These are phyloP conservation scores for Casuarina glauca DNA, from an alignment of 306 rosid species.

Conservation along the genomic window DNA sequence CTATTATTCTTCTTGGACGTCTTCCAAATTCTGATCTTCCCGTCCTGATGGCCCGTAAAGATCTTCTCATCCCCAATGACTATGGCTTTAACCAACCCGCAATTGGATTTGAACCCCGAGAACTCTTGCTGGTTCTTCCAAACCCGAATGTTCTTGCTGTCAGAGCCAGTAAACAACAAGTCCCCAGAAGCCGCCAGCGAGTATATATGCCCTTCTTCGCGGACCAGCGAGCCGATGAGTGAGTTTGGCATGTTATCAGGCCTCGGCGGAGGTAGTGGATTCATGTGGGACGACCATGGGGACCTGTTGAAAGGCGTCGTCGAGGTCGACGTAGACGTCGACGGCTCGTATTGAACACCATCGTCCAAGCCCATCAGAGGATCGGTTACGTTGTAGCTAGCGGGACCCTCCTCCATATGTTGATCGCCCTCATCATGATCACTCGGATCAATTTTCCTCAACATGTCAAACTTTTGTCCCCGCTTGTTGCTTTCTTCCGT, in stretches of 20 bases:
- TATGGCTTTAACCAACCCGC: constrained; percentile 82
- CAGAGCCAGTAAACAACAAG: constrained; percentile 79
- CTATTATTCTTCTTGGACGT: constrained; percentile 38
- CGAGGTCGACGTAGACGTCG: constrained; percentile 27
- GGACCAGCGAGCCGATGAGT: constrained; percentile 72
- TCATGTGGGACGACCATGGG: constrained; percentile 74
- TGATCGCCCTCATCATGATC: constrained; percentile 14
- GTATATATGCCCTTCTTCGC: constrained; percentile 91
- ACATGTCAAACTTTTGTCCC: constrained; percentile 34
- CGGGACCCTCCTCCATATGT: constrained; percentile 1
- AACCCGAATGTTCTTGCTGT: constrained; percentile 85
- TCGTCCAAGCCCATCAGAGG: constrained; percentile 27
- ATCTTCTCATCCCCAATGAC: constrained; percentile 52
- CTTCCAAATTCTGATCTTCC: constrained; percentile 81
- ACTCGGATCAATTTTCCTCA: constrained; percentile 28
- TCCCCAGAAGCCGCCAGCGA: constrained; percentile 75
- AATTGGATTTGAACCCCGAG: constrained; percentile 65
- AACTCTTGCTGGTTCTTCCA: constrained; percentile 84
- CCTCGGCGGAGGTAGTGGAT: not conserved
- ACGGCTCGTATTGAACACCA: constrained; percentile 11
- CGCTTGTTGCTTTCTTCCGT: constrained; percentile 33
- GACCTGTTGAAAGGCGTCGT: constrained; percentile 63
- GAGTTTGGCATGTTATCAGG: constrained; percentile 23
- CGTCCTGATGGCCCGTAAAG: constrained; percentile 89
- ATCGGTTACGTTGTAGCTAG: constrained; percentile 10